Conservation (phyloP, 371 early-diverging fungal species). For the Phascolomyces articulosus region DNA sequence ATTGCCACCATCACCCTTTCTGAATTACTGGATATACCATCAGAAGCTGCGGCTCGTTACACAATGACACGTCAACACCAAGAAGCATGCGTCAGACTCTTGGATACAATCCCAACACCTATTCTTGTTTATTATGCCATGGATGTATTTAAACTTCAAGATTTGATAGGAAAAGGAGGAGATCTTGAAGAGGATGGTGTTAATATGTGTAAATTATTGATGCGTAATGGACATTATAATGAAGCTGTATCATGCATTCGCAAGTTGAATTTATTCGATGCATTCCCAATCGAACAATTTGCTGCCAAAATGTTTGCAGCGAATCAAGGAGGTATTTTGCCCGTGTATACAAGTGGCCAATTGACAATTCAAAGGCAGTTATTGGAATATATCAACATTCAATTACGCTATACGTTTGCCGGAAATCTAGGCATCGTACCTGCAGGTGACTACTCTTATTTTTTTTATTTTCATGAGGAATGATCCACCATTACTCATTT, state of each 20-base stretch:
- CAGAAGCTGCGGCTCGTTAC: slow-evolving; percentile 21
- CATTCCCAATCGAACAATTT: slow-evolving; percentile 27
- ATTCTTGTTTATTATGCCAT: slow-evolving; percentile 43
- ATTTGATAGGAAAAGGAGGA: slow-evolving; percentile 24
- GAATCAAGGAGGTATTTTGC: slow-evolving; percentile 24
- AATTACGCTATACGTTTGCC: slow-evolving; percentile 43
- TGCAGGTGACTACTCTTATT: slow-evolving; percentile 4
- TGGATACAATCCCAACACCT: slow-evolving; percentile 26
- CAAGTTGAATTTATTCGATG: slow-evolving; percentile 25
- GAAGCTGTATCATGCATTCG: slow-evolving; percentile 38
- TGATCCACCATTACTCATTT: too few species aligned
- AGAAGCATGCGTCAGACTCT: slow-evolving; percentile 19
- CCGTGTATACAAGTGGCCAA: slow-evolving; percentile 19
- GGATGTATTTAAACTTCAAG: slow-evolving; percentile 24
- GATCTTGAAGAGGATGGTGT: slow-evolving; percentile 36
- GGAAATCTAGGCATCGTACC: slow-evolving; percentile 25
- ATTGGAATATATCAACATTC: slow-evolving; percentile 35
- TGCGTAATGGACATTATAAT: slow-evolving; percentile 29
- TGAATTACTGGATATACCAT: slow-evolving; percentile 20
- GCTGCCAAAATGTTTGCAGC: slow-evolving; percentile 29
- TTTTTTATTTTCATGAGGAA: too few species aligned
- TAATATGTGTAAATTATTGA: slow-evolving; percentile 23
- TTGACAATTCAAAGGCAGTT: slow-evolving; percentile 26
- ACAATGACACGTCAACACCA: slow-evolving; percentile 24
- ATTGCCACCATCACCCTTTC: slow-evolving; percentile 18